These are phyloP conservation scores for Saitozyma podzolica DNA, from an alignment of 768 basidiomycete species.

Conservation along the genomic window DNA sequence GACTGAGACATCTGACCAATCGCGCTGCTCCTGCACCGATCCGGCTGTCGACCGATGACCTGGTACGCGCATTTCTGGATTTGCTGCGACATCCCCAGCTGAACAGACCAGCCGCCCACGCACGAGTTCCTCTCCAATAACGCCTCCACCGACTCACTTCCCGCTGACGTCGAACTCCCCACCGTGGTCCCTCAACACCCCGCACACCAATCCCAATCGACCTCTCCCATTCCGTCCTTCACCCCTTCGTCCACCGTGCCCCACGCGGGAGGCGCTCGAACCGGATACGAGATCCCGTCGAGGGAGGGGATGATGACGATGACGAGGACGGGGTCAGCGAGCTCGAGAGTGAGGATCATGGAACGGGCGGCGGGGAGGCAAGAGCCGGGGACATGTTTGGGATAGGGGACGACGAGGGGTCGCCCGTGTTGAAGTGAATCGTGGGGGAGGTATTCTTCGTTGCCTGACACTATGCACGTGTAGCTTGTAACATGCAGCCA, in stretches of 20 bases:
- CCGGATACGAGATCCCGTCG: too few species aligned
- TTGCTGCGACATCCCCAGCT: background rate
- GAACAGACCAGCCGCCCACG: constrained; percentile 26
- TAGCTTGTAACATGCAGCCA: too few species aligned
- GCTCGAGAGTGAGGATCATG: background rate
- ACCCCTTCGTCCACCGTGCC: too few species aligned
- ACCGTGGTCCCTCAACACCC: constrained; percentile 1
- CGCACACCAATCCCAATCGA: background rate
- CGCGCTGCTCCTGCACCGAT: background rate
- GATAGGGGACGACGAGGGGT: constrained; percentile 18
- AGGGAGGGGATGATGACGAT: background rate
- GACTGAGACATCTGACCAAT: too few species aligned
- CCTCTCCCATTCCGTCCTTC: background rate
- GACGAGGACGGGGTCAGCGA: constrained; percentile 1
- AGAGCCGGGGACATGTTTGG: constrained; percentile 5
- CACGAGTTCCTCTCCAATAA: constrained; percentile 38
- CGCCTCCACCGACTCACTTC: constrained; percentile 41
- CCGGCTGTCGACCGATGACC: constrained; percentile 10
- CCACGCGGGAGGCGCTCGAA: too few species aligned
- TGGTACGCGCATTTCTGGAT: constrained; percentile 3
- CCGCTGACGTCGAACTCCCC: constrained; percentile 24
- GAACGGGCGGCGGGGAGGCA: background rate
- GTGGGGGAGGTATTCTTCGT: too few species aligned
- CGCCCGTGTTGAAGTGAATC: background rate
- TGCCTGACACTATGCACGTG: too few species aligned